Evolutionary conservation across 805 yeast species (phyloP), one percentile per base, ranked within the genome.

Genomic region (Debaryomyces castellii): DNA sequence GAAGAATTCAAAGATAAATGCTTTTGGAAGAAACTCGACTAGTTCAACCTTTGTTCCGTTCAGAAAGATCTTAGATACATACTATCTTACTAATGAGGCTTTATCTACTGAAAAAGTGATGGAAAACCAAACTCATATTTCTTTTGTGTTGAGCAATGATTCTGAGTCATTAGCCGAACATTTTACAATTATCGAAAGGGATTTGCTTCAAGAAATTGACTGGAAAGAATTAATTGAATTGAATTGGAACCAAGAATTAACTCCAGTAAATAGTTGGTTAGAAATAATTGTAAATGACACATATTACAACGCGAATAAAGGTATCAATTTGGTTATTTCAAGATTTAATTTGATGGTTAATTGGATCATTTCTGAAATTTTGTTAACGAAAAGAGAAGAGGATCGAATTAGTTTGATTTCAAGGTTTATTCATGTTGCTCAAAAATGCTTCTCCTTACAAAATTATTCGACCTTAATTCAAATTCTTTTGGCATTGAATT

Each of bases 381-480:
- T 89, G 12, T 68, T 92, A 49, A 89, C 96, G 8, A 74, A 73
- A 45, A 69, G 76, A 36, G 71, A 78, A 21, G 72, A 70, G 2
- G 79, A 88, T 52, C 74, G 92, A 52, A 80, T 82, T 36, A 74
- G 80, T 45, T 77, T 91, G 1, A 78, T 91, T n/a, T 83, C 89
- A n/a, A 74, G 92, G 52, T 89, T 87, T 56, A 89, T 92, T 47
- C 96, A 89, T 54, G 69, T 92, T 45, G 97, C 96, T 0, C 83
- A 83, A 46, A 80, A 82, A 53, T 85, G 96, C 62, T 74, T 76
- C 38, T 66, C 67, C 10, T 60, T 86, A 45, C 97, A 91, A 62
- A 92, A 92, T 64, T 90, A 76, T 62, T 83, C 96, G 8, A 86
- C 97, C 0, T 69, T 89, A 65, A 86, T 89, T 85, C 97, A 92